Base-by-base conservation (phyloP, 305 asterid genomes). In the Fraxinus floribunda region DNA sequence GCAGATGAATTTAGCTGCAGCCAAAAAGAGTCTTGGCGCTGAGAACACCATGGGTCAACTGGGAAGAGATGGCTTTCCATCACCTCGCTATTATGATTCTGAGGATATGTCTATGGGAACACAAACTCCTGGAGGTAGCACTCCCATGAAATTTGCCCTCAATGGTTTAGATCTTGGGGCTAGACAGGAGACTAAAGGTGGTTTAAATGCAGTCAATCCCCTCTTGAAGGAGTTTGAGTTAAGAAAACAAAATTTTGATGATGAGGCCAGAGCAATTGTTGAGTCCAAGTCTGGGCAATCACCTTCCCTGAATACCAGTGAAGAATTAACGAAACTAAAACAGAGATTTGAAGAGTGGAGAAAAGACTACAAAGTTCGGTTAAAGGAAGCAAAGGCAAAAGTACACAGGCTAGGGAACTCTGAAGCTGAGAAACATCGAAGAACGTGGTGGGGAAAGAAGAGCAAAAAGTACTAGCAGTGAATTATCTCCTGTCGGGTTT, bases 391-490 rank as follows among this genome's bases (percentile, higher is more conserved):
- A 0, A 97, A 90, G 91, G 73, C 80, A 2, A 97, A 90, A 82
- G 88, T 88, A 10, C 89, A 91, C 78, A 91, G 86, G 84, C 81
- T 87, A 84, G 96, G 89, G 66, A 82, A 82, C 60, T 78, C 79
- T 4, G 96, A 94, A 62, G 85, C 87, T 46, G 97, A 91, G 86
- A 92, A 89, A 88, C 92, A 79, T 35, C 81, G 86, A 83, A 88
- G 92, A 62, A 88, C 64, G 46, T 97, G 98, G 99, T 97, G 98
- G 99, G 97, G 97, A 71, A 91, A 79, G 91, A 91, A 62, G 83
- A 82, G 88, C 90, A 88, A 83, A 75, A 86, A 83, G 86, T 70
- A 26, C 41, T 75, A 88, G 84, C 81, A 24, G 7, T 72, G 15
- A 71, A 62, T 72, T 46, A 8, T 80, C 18, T 11, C 35, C 44